A percentile compares a stretch with the other conserved stretches of the same genome.
These are phyloP conservation scores for Fraxinus pennsylvanica DNA, from an alignment of 257 asterid genomes.

Conservation along the genomic window DNA sequence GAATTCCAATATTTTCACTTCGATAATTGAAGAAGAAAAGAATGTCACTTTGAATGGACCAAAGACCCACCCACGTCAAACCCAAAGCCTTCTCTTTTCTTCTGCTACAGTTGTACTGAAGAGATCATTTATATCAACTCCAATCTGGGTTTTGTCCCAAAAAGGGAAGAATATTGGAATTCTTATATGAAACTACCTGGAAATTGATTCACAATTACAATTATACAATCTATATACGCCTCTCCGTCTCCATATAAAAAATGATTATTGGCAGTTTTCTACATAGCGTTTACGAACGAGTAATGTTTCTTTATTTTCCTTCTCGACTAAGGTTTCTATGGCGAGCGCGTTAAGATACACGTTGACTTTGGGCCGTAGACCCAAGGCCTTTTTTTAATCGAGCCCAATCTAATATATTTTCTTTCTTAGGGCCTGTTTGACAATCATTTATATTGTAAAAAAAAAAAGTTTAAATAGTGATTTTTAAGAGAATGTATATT, in stretches of 20 bases:
- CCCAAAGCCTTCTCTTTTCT: conserved; percentile 9
- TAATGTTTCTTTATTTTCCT: conserved; percentile 17
- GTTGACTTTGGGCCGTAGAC: conserved; percentile 15
- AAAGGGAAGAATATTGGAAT: conserved; percentile 18
- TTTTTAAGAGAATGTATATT: no score
- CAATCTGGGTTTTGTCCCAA: not conserved
- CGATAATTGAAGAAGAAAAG: conserved; percentile 9
- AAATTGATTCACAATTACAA: not conserved
- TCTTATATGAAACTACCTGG: conserved; percentile 23
- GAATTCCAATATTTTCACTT: conserved; percentile 7
- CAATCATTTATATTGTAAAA: no score
- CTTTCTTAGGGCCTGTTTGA: no score
- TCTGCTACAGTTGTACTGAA: not conserved
- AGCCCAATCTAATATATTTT: no score
- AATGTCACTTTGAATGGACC: not conserved
- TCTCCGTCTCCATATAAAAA: not conserved
- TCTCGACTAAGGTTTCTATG: conserved; percentile 22
- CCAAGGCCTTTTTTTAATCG: no score
- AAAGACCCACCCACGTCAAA: conserved; percentile 10
- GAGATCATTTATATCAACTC: conserved; percentile 1
- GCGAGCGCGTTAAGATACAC: not conserved
- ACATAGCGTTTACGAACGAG: conserved; percentile 2
- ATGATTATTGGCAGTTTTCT: conserved; percentile 16
- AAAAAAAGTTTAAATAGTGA: no score
- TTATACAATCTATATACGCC: not conserved